Percentiles rank a stretch among this genome's conserved stretches.
These are phyloP conservation scores for Euphorbia peplus DNA, from an alignment of 345 rosid species.

Conservation along the genomic window DNA sequence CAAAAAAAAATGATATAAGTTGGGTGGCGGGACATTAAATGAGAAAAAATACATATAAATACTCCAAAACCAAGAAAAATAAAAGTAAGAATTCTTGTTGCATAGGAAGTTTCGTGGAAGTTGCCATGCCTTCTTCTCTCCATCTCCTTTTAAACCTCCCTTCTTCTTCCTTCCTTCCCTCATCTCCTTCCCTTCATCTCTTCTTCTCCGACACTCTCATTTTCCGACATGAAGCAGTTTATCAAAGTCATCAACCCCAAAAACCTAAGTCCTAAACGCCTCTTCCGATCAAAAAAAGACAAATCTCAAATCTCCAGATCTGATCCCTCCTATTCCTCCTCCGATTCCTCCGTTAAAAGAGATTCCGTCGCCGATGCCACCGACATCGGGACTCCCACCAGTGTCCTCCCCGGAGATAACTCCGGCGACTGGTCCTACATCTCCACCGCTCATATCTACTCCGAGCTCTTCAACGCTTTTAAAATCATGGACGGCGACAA, in stretches of 20 bases:
- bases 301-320: constrained; percentile 45
- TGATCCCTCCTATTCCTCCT: constrained; percentile 53
- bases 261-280: constrained; percentile 61
- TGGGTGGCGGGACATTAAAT: background rate
- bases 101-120: constrained; percentile 79
- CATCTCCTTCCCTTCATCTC: constrained; percentile 15
- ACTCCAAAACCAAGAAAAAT: background rate
- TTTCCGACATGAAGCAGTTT: constrained; percentile 40
- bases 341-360: constrained; percentile 24
- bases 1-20: too few species aligned
- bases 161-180: constrained; percentile 32
- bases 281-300: constrained; percentile 50
- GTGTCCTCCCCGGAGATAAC: constrained; percentile 44
- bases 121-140: constrained; percentile 40
- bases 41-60: background rate
- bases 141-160: background rate
- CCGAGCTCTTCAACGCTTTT: constrained; percentile 48
- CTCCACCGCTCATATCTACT: constrained; percentile 23
- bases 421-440: constrained; percentile 49
- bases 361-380: constrained; percentile 26
- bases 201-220: background rate
- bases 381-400: constrained; percentile 51
- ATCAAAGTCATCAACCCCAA: constrained; percentile 52
- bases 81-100: background rate
- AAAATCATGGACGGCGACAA: constrained; percentile 53